These are phyloP conservation scores for Umbelopsis ramanniana DNA, from an alignment of 192 early-diverging fungal genomes.

Conservation along the genomic window DNA sequence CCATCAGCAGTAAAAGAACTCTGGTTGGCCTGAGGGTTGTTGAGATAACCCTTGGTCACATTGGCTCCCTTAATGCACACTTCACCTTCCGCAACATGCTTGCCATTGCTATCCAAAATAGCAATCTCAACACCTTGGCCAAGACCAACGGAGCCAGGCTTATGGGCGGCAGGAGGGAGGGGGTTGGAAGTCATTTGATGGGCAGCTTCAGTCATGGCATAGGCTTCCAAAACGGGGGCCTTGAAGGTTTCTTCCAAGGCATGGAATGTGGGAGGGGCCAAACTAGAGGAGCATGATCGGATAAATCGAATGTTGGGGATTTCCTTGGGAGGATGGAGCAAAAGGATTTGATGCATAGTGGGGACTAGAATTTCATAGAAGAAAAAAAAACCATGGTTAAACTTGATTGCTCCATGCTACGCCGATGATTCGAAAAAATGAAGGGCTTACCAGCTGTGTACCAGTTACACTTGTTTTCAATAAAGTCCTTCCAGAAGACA, in stretches of 20 bases:
- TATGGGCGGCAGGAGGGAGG: slow-evolving; percentile 61
- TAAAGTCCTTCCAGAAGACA: slow-evolving; percentile 78
- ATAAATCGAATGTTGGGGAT: slow-evolving; percentile 72
- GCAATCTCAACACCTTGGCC: slow-evolving; percentile 76
- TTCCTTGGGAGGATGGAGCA: slow-evolving; percentile 46
- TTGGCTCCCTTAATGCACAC: slow-evolving; percentile 85
- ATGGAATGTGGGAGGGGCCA: slow-evolving; percentile 70
- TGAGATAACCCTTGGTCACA: slow-evolving; percentile 78
- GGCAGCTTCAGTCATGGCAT: slow-evolving; percentile 89
- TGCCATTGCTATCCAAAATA: slow-evolving; percentile 67
- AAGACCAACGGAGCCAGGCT: slow-evolving; percentile 80
- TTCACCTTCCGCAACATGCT: slow-evolving; percentile 65
- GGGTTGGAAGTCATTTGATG: slow-evolving; percentile 89
- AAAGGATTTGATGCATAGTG: slow-evolving; percentile 85
- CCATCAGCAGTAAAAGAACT: slow-evolving; percentile 63
- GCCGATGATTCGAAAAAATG: background rate
- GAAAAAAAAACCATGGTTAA: slow-evolving; percentile 30
- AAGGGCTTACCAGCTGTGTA: slow-evolving; percentile 59
- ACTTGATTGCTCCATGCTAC: background rate
- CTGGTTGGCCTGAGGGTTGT: slow-evolving; percentile 69
- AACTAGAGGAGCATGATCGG: slow-evolving; percentile 77
- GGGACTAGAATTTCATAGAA: slow-evolving; percentile 62
- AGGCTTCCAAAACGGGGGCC: slow-evolving; percentile 81
- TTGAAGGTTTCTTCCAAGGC: slow-evolving; percentile 66
- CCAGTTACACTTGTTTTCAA: slow-evolving; percentile 63